Evolutionary conservation across 805 yeast species (phyloP).

Genomic region (Starmerella apis): DNA sequence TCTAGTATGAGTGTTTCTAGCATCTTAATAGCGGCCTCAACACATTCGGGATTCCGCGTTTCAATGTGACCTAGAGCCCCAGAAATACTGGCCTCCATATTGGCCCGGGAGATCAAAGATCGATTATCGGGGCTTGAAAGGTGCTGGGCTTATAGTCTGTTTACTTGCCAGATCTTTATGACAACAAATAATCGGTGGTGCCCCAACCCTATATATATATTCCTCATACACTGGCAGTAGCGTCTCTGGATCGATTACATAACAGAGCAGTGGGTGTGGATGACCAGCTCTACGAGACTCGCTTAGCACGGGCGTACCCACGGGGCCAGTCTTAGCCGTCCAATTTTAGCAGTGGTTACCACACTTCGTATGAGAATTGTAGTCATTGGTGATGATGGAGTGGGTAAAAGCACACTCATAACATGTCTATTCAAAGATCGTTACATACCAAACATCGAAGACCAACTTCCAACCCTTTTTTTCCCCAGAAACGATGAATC

Average conservation of each 20-base stretch:
- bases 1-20: constrained; percentile 11
- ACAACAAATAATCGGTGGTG: too few species aligned
- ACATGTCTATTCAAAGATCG: constrained; percentile 73
- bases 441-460: constrained; percentile 65
- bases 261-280: background rate
- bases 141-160: too few species aligned
- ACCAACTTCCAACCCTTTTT: constrained; percentile 71
- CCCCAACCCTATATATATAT: background rate
- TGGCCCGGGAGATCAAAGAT: background rate
- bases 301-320: too few species aligned
- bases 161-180: too few species aligned
- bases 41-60: constrained; percentile 4
- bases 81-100: background rate
- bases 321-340: background rate
- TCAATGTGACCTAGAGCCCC: constrained; percentile 11
- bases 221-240: background rate
- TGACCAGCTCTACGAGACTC: too few species aligned
- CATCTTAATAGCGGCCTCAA: background rate
- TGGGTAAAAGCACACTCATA: constrained; percentile 44
- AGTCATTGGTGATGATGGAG: constrained; percentile 85
- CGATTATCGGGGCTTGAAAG: background rate
- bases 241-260: background rate
- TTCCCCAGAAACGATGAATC: constrained; percentile 58
- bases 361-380: constrained; percentile 53
- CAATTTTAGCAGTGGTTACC: background rate